Evolutionary conservation across 1,139 yeast genomes (phyloP).

Genomic region (Eremothecium gossypii): DNA sequence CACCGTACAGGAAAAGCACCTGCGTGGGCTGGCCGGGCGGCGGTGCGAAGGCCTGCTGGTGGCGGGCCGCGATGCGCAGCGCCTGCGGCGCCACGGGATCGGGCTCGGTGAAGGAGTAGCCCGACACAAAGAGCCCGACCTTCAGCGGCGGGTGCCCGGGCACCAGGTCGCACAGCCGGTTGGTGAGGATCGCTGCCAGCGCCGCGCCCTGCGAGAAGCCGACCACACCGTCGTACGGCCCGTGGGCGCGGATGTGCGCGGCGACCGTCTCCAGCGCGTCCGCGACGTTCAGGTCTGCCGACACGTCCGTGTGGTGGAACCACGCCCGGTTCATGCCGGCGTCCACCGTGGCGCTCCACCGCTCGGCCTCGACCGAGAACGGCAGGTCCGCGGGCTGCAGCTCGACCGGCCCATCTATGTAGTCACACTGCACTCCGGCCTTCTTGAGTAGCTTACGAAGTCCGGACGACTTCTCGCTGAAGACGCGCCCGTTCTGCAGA

Average conservation of each 20-base stretch:
- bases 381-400: slow-evolving; percentile 65
- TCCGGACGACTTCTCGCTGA: slow-evolving; percentile 74
- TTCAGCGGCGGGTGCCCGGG: slow-evolving; percentile 39
- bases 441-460: slow-evolving; percentile 63
- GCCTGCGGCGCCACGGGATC: slow-evolving; percentile 18
- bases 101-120: slow-evolving; percentile 47
- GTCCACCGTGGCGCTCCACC: slow-evolving; percentile 38
- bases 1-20: slow-evolving; percentile 32
- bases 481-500: slow-evolving; percentile 61
- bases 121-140: slow-evolving; percentile 43
- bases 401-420: slow-evolving; percentile 65
- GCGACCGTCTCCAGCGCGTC: slow-evolving; percentile 45
- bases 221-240: slow-evolving; percentile 81
- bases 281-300: slow-evolving; percentile 32
- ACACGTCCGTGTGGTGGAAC: slow-evolving; percentile 44
- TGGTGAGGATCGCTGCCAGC: slow-evolving; percentile 50
- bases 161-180: slow-evolving; percentile 34
- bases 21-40: slow-evolving; percentile 26
- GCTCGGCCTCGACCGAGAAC: slow-evolving; percentile 40
- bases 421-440: slow-evolving; percentile 59
- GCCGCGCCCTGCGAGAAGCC: slow-evolving; percentile 97
- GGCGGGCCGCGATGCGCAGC: slow-evolving; percentile 32
- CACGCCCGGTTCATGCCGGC: slow-evolving; percentile 48
- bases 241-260: slow-evolving; percentile 50
- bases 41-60: slow-evolving; percentile 27